Evolutionary conservation across 306 rosid genomes (phyloP).

Genomic region (Crataegus laevigata): DNA sequence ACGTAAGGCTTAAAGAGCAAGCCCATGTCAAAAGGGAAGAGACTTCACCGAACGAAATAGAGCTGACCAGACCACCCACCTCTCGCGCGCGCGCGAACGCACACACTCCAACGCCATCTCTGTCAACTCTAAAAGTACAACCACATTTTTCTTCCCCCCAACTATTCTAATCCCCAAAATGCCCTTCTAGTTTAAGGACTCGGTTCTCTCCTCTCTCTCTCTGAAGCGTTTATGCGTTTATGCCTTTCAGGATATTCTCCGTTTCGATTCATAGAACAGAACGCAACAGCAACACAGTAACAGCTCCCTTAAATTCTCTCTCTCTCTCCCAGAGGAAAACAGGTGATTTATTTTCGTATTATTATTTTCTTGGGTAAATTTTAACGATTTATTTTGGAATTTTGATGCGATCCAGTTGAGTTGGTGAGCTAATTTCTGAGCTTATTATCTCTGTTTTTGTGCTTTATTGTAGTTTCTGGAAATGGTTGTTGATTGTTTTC

Average conservation of each 20-base stretch:
- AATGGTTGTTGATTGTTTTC: constrained; percentile 5
- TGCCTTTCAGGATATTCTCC: constrained; percentile 18
- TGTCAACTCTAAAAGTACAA: background rate
- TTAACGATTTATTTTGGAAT: background rate
- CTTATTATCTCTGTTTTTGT: background rate
- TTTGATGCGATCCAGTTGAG: constrained; percentile 1
- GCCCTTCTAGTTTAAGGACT: constrained; percentile 12
- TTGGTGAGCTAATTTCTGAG: background rate
- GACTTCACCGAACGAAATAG: background rate
- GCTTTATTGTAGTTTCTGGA: background rate
- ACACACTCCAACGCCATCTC: background rate
- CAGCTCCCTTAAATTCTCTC: no score
- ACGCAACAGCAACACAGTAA: no score
- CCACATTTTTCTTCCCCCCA: constrained; percentile 23
- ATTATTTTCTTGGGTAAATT: background rate
- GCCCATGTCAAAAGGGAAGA: background rate
- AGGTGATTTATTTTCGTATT: constrained; percentile 15
- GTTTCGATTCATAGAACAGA: constrained; percentile 26
- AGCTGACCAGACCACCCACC: background rate
- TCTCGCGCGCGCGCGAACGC: no score
- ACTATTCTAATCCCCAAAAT: constrained; percentile 12
- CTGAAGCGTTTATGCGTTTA: background rate
- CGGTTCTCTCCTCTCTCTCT: background rate
- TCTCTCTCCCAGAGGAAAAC: background rate
- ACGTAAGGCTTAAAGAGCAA: background rate